Evolutionary conservation across 805 yeast genomes (phyloP).

Genomic region (Myxozyma melibiosi): DNA sequence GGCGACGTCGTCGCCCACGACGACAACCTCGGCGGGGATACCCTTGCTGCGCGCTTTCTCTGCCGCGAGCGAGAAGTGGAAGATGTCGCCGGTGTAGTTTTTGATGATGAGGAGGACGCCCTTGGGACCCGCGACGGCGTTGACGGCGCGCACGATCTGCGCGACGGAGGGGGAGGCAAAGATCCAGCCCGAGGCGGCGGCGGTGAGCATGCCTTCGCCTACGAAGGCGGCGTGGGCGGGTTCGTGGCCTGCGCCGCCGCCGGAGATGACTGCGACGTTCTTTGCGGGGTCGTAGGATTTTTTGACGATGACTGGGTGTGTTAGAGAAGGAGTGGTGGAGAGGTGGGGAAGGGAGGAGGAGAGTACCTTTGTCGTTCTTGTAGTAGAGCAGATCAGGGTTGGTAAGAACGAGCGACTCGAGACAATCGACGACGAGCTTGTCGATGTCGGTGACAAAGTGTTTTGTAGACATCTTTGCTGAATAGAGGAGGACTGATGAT

Average conservation of each 20-base stretch:
- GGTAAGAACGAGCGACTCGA: constrained; percentile 55
- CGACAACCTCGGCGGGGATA: constrained; percentile 66
- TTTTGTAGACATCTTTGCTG: constrained; percentile 38
- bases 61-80: constrained; percentile 89
- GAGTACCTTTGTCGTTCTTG: constrained; percentile 59
- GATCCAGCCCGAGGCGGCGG: constrained; percentile 87
- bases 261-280: constrained; percentile 70
- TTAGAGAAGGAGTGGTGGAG: background rate
- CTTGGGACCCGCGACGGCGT: constrained; percentile 42
- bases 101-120: constrained; percentile 83
- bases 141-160: constrained; percentile 71
- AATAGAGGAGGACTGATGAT: no score
- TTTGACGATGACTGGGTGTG: constrained; percentile 21
- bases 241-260: constrained; percentile 97
- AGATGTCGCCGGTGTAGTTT: constrained; percentile 91
- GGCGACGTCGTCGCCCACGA: constrained; percentile 90
- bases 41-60: constrained; percentile 85
- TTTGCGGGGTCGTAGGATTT: constrained; percentile 37
- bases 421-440: constrained; percentile 45
- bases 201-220: constrained; percentile 79
- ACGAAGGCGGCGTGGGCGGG: constrained; percentile 92
- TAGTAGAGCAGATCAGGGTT: constrained; percentile 60
- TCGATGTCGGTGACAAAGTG: constrained; percentile 41
- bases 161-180: constrained; percentile 95
- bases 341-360: constrained; percentile 39